phyloP scores from a whole-genome alignment of 495 filamentous ascomycete genomes.

The Letharia columbiana region DNA sequence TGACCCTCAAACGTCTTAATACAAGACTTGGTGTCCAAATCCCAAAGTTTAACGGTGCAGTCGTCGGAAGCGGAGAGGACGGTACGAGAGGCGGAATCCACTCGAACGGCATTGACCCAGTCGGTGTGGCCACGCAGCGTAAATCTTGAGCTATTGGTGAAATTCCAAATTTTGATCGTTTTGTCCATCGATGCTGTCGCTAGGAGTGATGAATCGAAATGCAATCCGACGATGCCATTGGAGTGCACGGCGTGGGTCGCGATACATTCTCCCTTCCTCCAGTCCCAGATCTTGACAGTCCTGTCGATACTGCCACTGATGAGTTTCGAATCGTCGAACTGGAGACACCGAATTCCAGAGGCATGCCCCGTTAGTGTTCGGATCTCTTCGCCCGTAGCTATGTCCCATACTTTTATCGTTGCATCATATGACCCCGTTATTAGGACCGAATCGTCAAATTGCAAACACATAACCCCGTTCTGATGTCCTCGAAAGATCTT shows the following conservation, averaged over 20 bases:
- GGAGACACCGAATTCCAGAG: conserved; percentile 73
- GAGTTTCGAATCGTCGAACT: conserved; percentile 86
- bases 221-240: conserved; percentile 72
- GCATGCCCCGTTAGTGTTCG: conserved; percentile 76
- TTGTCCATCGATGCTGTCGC: conserved; percentile 82
- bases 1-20: conserved; percentile 84
- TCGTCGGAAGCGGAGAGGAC: conserved; percentile 92
- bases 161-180: conserved; percentile 91
- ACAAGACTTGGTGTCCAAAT: conserved; percentile 71
- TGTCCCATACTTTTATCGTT: conserved; percentile 93
- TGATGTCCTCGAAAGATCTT: conserved; percentile 79
- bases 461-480: conserved; percentile 92
- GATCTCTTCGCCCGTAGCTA: conserved; percentile 76
- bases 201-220: conserved; percentile 75
- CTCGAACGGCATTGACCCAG: conserved; percentile 87
- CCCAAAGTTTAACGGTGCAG: conserved; percentile 85
- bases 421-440: conserved; percentile 93
- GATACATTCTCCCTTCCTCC: conserved; percentile 82
- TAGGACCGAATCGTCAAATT: conserved; percentile 70
- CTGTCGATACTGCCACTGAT: conserved; percentile 76
- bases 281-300: conserved; percentile 90
- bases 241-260: conserved; percentile 70
- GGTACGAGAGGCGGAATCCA: conserved; percentile 73
- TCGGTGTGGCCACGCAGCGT: conserved; percentile 75
- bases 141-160: conserved; percentile 70